A percentile compares a stretch with the other conserved stretches of the same genome.
Conservation (phyloP, 2,329 filamentous ascomycete genomes). For the Didymella arachidicola region DNA sequence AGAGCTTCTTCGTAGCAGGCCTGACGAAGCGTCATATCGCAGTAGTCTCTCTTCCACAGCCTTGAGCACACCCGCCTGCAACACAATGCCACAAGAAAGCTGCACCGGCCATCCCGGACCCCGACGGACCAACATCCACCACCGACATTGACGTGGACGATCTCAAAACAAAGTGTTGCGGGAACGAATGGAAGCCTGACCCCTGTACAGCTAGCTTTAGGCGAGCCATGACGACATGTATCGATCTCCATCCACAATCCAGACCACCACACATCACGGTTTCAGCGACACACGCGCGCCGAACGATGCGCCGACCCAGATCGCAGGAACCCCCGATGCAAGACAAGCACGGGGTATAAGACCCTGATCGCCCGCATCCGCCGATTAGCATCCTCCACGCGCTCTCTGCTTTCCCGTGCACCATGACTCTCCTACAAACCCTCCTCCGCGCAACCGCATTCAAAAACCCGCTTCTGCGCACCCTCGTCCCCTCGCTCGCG, state of each 20-base stretch:
- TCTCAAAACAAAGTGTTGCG: background rate
- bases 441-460: constrained; percentile 69
- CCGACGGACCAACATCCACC: too few relatives aligned
- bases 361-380: constrained; percentile 3
- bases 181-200: background rate
- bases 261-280: constrained; percentile 28
- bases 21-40: too few relatives aligned
- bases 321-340: background rate
- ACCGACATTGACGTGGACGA: background rate
- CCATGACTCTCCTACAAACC: constrained; percentile 52
- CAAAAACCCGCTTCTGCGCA: constrained; percentile 68
- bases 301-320: constrained; percentile 10
- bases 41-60: too few relatives aligned
- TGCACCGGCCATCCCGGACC: too few relatives aligned
- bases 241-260: constrained; percentile 37
- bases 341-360: background rate
- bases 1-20: too few relatives aligned
- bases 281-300: constrained; percentile 10
- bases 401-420: constrained; percentile 6
- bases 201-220: background rate
- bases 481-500: constrained; percentile 67
- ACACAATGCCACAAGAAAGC: too few relatives aligned
- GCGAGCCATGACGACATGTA: constrained; percentile 39
- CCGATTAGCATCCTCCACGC: background rate
- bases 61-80: too few relatives aligned